These are phyloP conservation scores for Sugiyamaella sp. DNA, from an alignment of 1,139 yeast genomes.

Conservation along the genomic window DNA sequence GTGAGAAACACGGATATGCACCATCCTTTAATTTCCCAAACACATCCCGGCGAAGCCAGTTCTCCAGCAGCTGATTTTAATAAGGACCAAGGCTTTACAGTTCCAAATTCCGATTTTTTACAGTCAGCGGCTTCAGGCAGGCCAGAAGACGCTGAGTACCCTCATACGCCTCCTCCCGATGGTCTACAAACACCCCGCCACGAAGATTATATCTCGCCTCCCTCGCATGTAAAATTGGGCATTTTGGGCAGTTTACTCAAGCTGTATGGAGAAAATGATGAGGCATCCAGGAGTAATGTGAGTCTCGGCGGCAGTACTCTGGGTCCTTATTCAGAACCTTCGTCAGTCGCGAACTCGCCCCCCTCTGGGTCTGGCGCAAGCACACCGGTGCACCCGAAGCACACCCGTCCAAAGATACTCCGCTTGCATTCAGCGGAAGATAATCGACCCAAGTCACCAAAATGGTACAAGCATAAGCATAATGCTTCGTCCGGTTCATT, in stretches of 20 bases:
- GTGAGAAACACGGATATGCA: conserved; percentile 2
- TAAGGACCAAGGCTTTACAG: conserved; percentile 24
- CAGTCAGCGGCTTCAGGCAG: conserved; percentile 2
- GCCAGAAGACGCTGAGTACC: conserved; percentile 17
- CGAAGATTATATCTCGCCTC: conserved; percentile 67
- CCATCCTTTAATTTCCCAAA: neutral
- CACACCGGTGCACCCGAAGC: conserved; percentile 5
- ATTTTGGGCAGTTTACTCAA: conserved; percentile 75
- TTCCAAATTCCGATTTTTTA: conserved; percentile 28
- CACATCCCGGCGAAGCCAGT: neutral
- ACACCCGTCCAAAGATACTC: conserved; percentile 20
- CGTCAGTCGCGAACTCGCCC: conserved; percentile 9
- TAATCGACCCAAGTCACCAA: conserved; percentile 23
- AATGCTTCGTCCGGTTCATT: conserved; percentile 29
- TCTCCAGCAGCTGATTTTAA: neutral
- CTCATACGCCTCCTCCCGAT: conserved; percentile 25
- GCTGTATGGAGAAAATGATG: conserved; percentile 54
- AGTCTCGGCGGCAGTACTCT: conserved; percentile 15
- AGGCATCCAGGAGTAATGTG: conserved; percentile 28
- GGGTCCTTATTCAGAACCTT: conserved; percentile 12
- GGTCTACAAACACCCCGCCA: conserved; percentile 32
- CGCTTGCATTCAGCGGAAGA: conserved; percentile 22
- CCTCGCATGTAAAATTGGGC: conserved; percentile 76
- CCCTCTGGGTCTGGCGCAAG: conserved; percentile 23
- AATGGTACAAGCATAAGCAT: conserved; percentile 36